Percentiles rank a stretch among this genome's conserved stretches.
These are phyloP conservation scores for Aspergillus biplanus DNA, from an alignment of 495 filamentous ascomycete species.

Conservation along the genomic window DNA sequence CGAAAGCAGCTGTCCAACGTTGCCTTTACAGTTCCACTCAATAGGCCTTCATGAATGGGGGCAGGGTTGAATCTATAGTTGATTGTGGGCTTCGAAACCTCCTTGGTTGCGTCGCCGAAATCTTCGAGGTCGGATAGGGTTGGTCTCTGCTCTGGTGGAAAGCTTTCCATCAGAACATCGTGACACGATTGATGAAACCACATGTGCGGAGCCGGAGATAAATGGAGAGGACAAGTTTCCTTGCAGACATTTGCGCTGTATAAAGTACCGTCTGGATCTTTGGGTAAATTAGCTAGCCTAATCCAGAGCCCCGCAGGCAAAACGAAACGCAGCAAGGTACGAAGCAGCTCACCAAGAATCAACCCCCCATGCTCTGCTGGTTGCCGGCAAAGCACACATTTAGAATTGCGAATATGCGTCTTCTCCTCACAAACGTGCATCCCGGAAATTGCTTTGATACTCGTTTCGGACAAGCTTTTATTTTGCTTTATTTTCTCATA, in stretches of 20 bases:
- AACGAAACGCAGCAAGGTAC: too few relatives aligned
- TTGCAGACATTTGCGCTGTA: slow-evolving; percentile 1
- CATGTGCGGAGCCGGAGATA: not conserved
- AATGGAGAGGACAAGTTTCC: not conserved
- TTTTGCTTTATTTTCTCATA: too few relatives aligned
- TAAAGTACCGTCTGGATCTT: slow-evolving; percentile 1
- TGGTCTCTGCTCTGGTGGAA: not conserved
- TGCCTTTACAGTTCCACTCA: not conserved
- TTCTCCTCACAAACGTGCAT: not conserved
- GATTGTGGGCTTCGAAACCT: not conserved
- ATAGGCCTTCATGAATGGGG: not conserved
- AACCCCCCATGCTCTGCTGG: not conserved
- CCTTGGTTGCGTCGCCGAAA: slow-evolving; percentile 2
- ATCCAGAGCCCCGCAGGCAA: too few relatives aligned
- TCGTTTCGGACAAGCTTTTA: not conserved
- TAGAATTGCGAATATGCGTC: not conserved
- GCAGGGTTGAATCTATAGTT: slow-evolving; percentile 1
- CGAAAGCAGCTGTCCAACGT: not conserved
- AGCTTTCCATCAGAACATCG: slow-evolving; percentile 1
- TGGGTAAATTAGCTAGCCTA: not conserved
- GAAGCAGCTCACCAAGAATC: not conserved
- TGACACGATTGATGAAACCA: slow-evolving; percentile 3
- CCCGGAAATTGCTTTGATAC: not conserved
- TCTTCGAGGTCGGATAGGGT: not conserved
- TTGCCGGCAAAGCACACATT: not conserved